Evolutionary conservation across 768 basidiomycete genomes (phyloP).

Genomic region (Amanita brunnescens): DNA sequence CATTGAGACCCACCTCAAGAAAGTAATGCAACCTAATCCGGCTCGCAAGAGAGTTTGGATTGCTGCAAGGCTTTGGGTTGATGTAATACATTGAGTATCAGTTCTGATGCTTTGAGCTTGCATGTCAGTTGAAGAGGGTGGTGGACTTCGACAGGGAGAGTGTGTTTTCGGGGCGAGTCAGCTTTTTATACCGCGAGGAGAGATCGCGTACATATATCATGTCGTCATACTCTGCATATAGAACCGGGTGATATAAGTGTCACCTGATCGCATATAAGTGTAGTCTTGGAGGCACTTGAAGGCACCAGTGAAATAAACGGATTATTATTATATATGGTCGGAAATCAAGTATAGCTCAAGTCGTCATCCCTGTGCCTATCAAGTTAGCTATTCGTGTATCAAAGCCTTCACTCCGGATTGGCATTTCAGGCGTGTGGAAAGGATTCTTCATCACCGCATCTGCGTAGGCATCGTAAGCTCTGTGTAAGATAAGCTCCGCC

Average conservation of each 20-base stretch:
- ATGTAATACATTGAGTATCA: conserved; percentile 38
- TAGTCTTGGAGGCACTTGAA: not conserved
- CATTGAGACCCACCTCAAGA: conserved; percentile 42
- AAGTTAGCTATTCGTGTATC: conserved; percentile 61
- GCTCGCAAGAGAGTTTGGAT: conserved; percentile 68
- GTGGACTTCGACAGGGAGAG: not conserved
- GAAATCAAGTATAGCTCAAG: conserved; percentile 9
- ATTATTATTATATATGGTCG: not conserved
- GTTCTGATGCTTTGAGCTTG: conserved; percentile 26
- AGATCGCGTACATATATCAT: not conserved
- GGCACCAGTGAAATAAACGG: not conserved
- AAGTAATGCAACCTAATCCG: conserved; percentile 70
- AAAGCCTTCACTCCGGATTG: conserved; percentile 86
- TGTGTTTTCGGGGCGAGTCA: not conserved
- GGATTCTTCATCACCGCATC: conserved; percentile 99
- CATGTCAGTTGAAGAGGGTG: conserved; percentile 14
- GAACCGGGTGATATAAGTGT: not conserved
- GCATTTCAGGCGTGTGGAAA: conserved; percentile 99
- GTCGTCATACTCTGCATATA: conserved; percentile 3
- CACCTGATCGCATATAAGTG: not conserved
- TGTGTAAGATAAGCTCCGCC: conserved; percentile 64
- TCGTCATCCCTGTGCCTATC: conserved; percentile 37
- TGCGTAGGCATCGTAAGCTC: conserved; percentile 88
- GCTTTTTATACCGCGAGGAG: not conserved
- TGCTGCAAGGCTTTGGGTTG: conserved; percentile 55